Evolutionary conservation across 306 rosid species (phyloP).

Genomic region (Ormosia semicastrata): DNA sequence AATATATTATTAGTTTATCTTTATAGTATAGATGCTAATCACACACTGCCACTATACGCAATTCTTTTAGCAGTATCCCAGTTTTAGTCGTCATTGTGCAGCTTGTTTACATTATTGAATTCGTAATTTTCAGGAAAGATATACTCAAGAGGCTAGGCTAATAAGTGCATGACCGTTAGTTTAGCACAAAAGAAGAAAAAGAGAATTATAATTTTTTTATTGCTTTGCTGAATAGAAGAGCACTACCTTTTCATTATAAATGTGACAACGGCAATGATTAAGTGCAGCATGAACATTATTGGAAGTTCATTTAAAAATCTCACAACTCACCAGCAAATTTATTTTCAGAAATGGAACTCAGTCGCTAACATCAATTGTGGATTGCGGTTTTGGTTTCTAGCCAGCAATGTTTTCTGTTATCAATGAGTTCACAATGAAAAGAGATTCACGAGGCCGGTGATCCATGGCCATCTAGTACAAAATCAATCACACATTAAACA

Average conservation of each 20-base stretch:
- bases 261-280: background rate
- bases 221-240: conserved; percentile 8
- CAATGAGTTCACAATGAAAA: background rate
- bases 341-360: background rate
- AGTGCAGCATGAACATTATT: background rate
- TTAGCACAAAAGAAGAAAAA: conserved; percentile 5
- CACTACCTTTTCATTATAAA: background rate
- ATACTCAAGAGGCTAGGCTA: background rate
- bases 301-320: background rate
- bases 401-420: background rate
- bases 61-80: background rate
- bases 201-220: background rate
- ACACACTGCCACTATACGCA: background rate
- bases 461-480: background rate
- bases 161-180: background rate
- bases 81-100: background rate
- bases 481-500: background rate
- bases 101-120: conserved; percentile 2
- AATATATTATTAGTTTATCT: background rate
- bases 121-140: background rate
- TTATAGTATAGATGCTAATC: background rate
- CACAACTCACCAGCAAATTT: background rate
- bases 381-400: background rate
- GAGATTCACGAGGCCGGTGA: conserved; percentile 5
- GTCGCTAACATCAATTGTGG: background rate